Evolutionary conservation across 352 stramenopile genomes (phyloP), one percentile per base, ranked within the genome.

Genomic region (Pythium aristosporum): DNA sequence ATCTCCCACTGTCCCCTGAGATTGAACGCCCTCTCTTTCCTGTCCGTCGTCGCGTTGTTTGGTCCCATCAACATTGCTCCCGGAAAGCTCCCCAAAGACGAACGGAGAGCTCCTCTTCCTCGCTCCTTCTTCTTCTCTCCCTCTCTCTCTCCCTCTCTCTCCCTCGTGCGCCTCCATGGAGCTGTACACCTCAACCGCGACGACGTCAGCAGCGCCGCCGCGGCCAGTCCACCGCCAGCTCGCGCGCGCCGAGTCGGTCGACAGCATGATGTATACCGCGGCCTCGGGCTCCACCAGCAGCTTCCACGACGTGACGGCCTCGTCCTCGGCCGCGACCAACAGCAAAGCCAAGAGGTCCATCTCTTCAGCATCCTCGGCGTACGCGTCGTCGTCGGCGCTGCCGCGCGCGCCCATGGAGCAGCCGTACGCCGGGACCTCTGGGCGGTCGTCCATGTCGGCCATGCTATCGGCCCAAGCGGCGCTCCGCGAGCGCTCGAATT

Each of bases 401-500:
- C 46, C 49, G 37, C 32, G 49, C 13, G 49, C 52, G 20, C 50
- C 43, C 47, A 58, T 58, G 34, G 21, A 34, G 34, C 51, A 47
- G 34, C 18, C 51, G 11, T 23, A 30, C 13, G 32, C 32, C 0
- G 43, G 52, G 21, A 44, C 20, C 34, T 15, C 11, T 39, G 34
- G 34, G 37, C 71, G 52, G 62, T 65, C 44, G 49, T 67, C 55
- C 42, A 64, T 57, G 43, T 69, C 60, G 18, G 52, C 61, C 28
- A 49, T 44, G 9, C 41, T 71, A 36, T 74, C 71, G 23, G 74
- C 75, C 43, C 58, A 82, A 25, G 72, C 65, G 9, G 74, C 75
- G 54, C 57, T 85, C 21, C 76, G 76, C 42, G 82, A 87, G 9
- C 80, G 80, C 56, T 87, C 73, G 39, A 85, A 89, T 58, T 87